A percentile compares a stretch with the other conserved stretches of the same genome.
These are phyloP conservation scores for cucumber (Cucumis sativus) DNA, from an alignment of 306 rosid genomes.

Conservation along the genomic window DNA sequence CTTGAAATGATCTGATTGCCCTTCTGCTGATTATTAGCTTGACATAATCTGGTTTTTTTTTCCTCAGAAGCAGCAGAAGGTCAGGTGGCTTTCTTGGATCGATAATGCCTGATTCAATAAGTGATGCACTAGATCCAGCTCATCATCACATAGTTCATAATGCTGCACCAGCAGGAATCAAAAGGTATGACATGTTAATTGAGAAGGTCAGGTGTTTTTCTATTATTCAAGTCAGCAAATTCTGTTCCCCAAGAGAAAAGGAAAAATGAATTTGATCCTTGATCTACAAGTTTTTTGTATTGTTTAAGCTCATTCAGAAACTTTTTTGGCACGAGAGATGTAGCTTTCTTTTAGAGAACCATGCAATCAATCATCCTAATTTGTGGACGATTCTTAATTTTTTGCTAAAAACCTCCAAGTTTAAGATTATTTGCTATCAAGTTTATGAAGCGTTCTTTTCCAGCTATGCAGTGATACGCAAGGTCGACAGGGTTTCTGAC, in stretches of 20 bases:
- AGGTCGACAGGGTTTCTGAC: constrained; percentile 49
- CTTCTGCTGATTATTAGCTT: background rate
- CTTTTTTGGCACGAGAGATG: background rate
- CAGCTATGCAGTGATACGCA: constrained; percentile 73
- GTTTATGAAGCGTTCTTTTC: background rate
- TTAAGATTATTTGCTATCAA: background rate
- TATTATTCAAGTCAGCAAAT: background rate
- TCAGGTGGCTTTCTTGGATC: constrained; percentile 74
- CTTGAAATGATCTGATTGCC: background rate
- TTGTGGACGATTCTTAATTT: background rate
- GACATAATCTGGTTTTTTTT: constrained; percentile 1
- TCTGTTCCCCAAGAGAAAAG: background rate
- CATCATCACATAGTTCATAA: constrained; percentile 70
- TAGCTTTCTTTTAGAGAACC: background rate
- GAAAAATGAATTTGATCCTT: background rate
- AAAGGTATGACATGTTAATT: constrained; percentile 35
- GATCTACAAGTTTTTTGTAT: background rate
- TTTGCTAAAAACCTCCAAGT: background rate
- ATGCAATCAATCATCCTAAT: background rate
- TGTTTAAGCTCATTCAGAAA: background rate
- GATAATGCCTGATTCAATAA: constrained; percentile 57
- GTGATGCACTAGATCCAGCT: constrained; percentile 70
- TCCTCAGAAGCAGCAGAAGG: constrained; percentile 44
- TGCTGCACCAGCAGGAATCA: constrained; percentile 67
- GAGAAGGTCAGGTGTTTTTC: background rate